phyloP scores from a whole-genome alignment of 371 early-diverging fungal genomes.

The Mortierella sp. region DNA sequence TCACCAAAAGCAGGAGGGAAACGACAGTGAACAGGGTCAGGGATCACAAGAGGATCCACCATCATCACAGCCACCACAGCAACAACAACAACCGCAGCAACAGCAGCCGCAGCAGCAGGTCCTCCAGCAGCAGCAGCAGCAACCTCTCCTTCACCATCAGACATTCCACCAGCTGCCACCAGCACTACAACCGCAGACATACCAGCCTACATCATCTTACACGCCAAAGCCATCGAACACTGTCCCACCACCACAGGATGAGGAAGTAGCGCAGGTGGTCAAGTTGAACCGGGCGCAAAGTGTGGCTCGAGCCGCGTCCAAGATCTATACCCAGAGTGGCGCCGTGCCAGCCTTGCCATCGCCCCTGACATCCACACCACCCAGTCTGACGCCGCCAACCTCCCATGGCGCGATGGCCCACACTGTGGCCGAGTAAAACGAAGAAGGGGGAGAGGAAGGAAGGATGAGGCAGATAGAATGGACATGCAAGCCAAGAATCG shows the following conservation, averaged over 20 bases:
- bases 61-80: slow-evolving; percentile 3
- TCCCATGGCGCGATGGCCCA: no score
- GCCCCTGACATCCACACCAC: slow-evolving; percentile 1
- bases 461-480: no score
- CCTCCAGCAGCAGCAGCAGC: neutral
- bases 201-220: slow-evolving; percentile 43
- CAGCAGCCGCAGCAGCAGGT: slow-evolving; percentile 6
- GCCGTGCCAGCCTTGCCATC: slow-evolving; percentile 37
- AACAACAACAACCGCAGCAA: neutral
- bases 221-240: neutral
- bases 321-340: slow-evolving; percentile 43
- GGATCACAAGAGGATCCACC: slow-evolving; percentile 14
- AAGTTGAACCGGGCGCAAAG: slow-evolving; percentile 44
- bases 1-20: slow-evolving; percentile 2
- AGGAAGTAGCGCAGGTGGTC: slow-evolving; percentile 40
- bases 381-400: neutral
- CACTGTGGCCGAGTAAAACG: no score
- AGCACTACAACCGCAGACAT: slow-evolving; percentile 24
- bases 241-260: slow-evolving; percentile 9
- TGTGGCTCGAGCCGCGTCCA: slow-evolving; percentile 36
- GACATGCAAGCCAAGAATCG: no score
- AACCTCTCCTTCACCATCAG: neutral
- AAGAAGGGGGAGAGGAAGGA: no score
- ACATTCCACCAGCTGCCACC: slow-evolving; percentile 13
- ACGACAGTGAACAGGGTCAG: neutral